Percentiles rank a stretch among this genome's conserved stretches.
phyloP scores from a whole-genome alignment of 2,329 filamentous ascomycete genomes.

The Meredithiella fracta region DNA sequence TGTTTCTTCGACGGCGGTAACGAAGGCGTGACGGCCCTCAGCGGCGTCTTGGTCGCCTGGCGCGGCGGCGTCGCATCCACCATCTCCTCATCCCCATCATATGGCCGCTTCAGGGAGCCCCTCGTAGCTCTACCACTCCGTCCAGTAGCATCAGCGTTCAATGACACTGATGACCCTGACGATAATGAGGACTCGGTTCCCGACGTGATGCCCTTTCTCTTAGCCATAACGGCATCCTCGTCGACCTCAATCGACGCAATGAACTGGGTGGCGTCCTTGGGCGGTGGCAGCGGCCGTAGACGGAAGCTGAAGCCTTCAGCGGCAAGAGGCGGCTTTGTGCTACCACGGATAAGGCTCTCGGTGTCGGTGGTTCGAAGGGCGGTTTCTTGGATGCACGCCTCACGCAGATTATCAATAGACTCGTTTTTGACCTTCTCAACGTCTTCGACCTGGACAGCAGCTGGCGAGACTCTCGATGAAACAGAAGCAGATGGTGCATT shows the following conservation, averaged over 20 bases:
- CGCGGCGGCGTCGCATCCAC: conserved; percentile 32
- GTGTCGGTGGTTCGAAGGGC: conserved; percentile 20
- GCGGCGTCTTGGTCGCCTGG: conserved; percentile 32
- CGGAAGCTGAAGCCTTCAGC: conserved; percentile 4
- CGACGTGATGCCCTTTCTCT: background rate
- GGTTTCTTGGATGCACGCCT: conserved; percentile 15
- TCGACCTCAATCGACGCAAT: conserved; percentile 9
- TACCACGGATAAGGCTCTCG: conserved; percentile 26
- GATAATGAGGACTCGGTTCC: conserved; percentile 9
- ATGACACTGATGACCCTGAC: conserved; percentile 1
- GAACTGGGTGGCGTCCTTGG: background rate
- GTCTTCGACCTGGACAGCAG: conserved; percentile 2
- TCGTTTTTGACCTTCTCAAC: conserved; percentile 17
- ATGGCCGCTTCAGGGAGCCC: conserved; percentile 34
- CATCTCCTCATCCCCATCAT: conserved; percentile 38
- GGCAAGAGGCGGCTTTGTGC: background rate
- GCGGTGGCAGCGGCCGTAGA: conserved; percentile 7
- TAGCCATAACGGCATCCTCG: conserved; percentile 2
- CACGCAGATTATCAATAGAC: conserved; percentile 9
- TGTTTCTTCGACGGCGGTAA: conserved; percentile 41
- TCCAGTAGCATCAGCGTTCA: background rate
- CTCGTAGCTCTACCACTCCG: conserved; percentile 6
- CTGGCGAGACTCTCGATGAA: background rate
- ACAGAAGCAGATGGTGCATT: background rate
- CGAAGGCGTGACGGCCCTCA: conserved; percentile 44